Percentiles rank a stretch among this genome's conserved stretches.
phyloP scores from a whole-genome alignment of 2,329 filamentous ascomycete species.

The Ustilaginoidea virens region DNA sequence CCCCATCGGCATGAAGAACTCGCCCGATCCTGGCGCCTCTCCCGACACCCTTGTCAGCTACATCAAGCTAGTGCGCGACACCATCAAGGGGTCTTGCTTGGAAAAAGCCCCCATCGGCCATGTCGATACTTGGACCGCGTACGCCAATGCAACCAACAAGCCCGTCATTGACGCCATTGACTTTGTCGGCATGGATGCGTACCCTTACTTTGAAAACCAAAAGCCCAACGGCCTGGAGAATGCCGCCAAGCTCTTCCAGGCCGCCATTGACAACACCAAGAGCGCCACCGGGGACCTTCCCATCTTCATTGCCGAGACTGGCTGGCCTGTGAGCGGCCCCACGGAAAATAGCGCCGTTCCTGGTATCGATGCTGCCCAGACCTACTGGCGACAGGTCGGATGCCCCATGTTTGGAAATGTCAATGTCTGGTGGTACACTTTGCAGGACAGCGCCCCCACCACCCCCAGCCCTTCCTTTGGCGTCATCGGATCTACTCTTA shows the following conservation, averaged over 20 bases:
- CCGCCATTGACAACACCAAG: constrained; percentile 45
- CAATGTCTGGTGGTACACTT: constrained; percentile 65
- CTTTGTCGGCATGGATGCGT: constrained; percentile 73
- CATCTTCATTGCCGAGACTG: constrained; percentile 80
- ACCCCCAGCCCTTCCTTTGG: constrained; percentile 57
- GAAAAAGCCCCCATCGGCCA: constrained; percentile 52
- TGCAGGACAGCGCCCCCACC: constrained; percentile 47
- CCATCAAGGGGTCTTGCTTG: constrained; percentile 47
- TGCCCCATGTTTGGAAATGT: constrained; percentile 51
- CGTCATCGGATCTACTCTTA: constrained; percentile 40
- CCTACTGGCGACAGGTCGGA: constrained; percentile 67
- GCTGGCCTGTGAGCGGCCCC: constrained; percentile 64
- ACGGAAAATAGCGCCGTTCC: constrained; percentile 47
- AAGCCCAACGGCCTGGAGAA: constrained; percentile 49
- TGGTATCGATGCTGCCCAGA: constrained; percentile 51
- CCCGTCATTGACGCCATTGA: constrained; percentile 55
- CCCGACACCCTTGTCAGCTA: constrained; percentile 51
- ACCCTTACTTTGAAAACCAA: constrained; percentile 69
- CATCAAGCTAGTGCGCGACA: constrained; percentile 50
- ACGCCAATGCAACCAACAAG: constrained; percentile 56
- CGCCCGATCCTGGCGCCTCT: constrained; percentile 45
- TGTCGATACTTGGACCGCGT: constrained; percentile 80
- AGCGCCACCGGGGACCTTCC: constrained; percentile 47
- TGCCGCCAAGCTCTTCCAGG: constrained; percentile 51
- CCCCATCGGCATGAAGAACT: constrained; percentile 47